Base-by-base conservation (phyloP, 306 rosid species). In the Macrotyloma uniflorum region DNA sequence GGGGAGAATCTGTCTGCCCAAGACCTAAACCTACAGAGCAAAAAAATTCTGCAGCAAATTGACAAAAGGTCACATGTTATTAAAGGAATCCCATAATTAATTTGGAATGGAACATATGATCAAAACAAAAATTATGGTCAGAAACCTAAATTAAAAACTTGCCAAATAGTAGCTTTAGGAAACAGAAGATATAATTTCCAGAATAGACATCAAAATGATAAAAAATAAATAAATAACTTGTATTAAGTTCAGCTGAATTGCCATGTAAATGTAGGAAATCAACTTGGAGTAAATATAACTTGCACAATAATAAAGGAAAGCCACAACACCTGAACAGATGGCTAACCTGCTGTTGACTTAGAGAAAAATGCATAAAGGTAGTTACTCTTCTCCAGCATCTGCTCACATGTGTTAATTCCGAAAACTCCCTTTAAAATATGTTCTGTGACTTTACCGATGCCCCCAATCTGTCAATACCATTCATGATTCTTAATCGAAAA, bases 401-500 rank as follows among this genome's bases (percentile, higher is more conserved):
- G 97, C 85, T 88, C 91, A 73, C 97, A 95, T 49, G 98, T 92
- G 80, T 13, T 87, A 61, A 95, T 91, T 79, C 92, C 97, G 58
- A 95, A 81, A 82, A 84, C 97, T 53, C 74, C 98, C 79, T 88
- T 91, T 79, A 95, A 88, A 46, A 95, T 86, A 72, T 85, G 87
- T 80, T 95, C 98, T 53, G 97, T 92, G 80, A 95, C 98, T 86
- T 92, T 95, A 79, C 98, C 97, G 11, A 95, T 95, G 75, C 98
- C 98, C 83, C 97, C 98, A 86, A 95, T 92, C 97, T 95, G 90
- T 78, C 67, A 57, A 90, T 47, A 78, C 57, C 62, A 67, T 85
- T 67, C 59, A 42, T 47, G 49, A 67, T 42, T 59, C 62, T 71
- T 75, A 54, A 57, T 72, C 68, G 75, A 47, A 79, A 72, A 57